Evolutionary conservation across 78 protist genomes (phyloP), one percentile per base, ranked within the genome.

Genomic region (Dictyostelium brefeldianum): DNA sequence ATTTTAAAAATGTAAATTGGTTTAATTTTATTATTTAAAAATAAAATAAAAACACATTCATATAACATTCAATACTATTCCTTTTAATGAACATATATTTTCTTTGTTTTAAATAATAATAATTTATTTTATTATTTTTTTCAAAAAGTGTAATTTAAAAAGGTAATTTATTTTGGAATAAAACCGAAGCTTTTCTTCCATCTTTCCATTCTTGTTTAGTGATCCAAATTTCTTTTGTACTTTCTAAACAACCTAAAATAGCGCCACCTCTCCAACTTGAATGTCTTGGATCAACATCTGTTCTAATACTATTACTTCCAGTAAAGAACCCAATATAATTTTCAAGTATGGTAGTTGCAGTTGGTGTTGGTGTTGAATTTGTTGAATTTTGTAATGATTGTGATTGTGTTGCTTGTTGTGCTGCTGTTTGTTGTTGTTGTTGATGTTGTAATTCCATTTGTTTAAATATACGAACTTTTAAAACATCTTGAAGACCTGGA

Each of bases 231-330:
- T 87, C 92, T 78, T 36, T 87, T 25, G 85, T 51, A 20, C 85
- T 77, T 62, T 87, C 93, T 11, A 87, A 50, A 65, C 93, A 87
- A n/a, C 93, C 93, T 12, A 87, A 27, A 51, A 87, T 87, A 15
- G 93, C 93, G 64, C 93, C 93, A 64, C 93, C 93, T 62, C 80
- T 87, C 93, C 93, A 87, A 12, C 56, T 31, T n/a, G 80, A 53
- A 18, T 53, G 50, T 1, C 46, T 46, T 9, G 5, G n/a, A 50
- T 87, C 93, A 2, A 87, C 70, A 50, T 87, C 93, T 4, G 20
- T 17, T 56, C 75, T 56, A 25, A 62, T 17, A 18, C 20, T 20
- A 14, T 25, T 4, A 67, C 20, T 14, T 5, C 22, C 75, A 9
- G 59, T 14, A 36, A 36, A 36, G 22, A 62, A 80, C 12, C 73